Conservation (phyloP, 2,329 filamentous ascomycete species). For the Colletotrichum phormii region DNA sequence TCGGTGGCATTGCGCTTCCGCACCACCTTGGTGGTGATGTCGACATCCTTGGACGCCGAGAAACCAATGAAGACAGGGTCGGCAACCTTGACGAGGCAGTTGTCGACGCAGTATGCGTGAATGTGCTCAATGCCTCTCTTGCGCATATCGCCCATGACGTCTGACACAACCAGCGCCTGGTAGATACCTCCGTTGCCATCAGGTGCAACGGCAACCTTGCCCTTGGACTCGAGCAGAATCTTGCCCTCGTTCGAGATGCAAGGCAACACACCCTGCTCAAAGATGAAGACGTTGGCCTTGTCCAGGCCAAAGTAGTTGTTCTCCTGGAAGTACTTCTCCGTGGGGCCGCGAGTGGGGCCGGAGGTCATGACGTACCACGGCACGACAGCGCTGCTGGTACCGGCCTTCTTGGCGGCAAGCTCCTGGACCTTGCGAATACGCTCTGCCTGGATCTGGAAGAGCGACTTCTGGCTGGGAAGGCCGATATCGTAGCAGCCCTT, state of each 20-base stretch:
- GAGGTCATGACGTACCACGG: constrained; percentile 99
- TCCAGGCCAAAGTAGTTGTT: constrained; percentile 91
- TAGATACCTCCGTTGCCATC: constrained; percentile 98
- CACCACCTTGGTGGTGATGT: constrained; percentile 99
- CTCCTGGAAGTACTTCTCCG: constrained; percentile 92
- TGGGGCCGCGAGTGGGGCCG: constrained; percentile 89
- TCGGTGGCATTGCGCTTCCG: constrained; percentile 97
- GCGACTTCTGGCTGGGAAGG: constrained; percentile 89
- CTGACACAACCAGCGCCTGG: constrained; percentile 84
- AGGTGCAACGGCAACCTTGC: constrained; percentile 91
- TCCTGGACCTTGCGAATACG: constrained; percentile 88
- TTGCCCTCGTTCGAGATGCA: constrained; percentile 98
- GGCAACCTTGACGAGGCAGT: constrained; percentile 98
- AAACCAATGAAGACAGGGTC: constrained; percentile 97
- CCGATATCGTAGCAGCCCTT: constrained; percentile 99
- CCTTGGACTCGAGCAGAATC: constrained; percentile 92
- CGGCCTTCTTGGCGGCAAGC: constrained; percentile 78
- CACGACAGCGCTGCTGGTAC: constrained; percentile 68
- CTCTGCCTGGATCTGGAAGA: constrained; percentile 98
- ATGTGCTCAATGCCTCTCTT: constrained; percentile 93
- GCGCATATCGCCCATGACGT: constrained; percentile 88
- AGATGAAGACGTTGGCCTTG: constrained; percentile 88
- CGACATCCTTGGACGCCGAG: constrained; percentile 85
- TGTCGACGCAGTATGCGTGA: constrained; percentile 98
- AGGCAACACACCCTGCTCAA: constrained; percentile 95